Evolutionary conservation across 148 eudicot species (phyloP).

Genomic region (Fagopyrum homotropicum): DNA sequence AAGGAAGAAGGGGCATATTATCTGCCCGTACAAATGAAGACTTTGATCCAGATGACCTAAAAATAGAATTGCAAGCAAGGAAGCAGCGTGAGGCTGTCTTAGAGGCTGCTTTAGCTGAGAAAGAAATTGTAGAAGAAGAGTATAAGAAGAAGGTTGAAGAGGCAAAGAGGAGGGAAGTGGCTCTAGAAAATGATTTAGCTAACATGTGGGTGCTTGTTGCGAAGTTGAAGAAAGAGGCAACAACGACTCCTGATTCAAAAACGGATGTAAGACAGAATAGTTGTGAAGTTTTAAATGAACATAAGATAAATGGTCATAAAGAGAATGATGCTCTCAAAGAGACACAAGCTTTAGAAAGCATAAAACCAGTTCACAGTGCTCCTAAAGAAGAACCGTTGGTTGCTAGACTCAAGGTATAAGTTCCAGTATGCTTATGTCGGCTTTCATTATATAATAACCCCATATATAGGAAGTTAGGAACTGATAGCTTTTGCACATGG

Average conservation of each 20-base stretch:
- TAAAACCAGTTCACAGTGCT: conserved; percentile 30
- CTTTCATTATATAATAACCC: not conserved
- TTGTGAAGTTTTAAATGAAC: conserved; percentile 28
- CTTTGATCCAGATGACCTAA: conserved; percentile 66
- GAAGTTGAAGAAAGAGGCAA: conserved; percentile 77
- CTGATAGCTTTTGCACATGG: not conserved
- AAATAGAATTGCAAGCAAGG: conserved; percentile 75
- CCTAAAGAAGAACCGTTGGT: conserved; percentile 81
- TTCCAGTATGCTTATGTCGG: conserved; percentile 1
- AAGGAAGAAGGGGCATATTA: conserved; percentile 54
- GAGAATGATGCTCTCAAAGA: conserved; percentile 42
- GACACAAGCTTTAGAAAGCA: conserved; percentile 32
- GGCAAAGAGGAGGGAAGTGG: conserved; percentile 68
- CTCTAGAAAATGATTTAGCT: conserved; percentile 90
- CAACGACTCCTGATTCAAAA: conserved; percentile 29
- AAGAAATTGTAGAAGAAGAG: conserved; percentile 63
- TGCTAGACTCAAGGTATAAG: conserved; percentile 67
- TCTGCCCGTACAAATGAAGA: conserved; percentile 57
- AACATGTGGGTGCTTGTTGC: conserved; percentile 99
- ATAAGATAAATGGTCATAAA: conserved; percentile 27
- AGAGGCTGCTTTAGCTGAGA: conserved; percentile 93
- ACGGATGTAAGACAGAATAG: conserved; percentile 25
- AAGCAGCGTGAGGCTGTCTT: conserved; percentile 72
- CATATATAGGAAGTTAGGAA: not conserved
- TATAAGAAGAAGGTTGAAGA: conserved; percentile 71